phyloP scores from a whole-genome alignment of 2,329 filamentous ascomycete genomes.

The Cytospora schulzeri region DNA sequence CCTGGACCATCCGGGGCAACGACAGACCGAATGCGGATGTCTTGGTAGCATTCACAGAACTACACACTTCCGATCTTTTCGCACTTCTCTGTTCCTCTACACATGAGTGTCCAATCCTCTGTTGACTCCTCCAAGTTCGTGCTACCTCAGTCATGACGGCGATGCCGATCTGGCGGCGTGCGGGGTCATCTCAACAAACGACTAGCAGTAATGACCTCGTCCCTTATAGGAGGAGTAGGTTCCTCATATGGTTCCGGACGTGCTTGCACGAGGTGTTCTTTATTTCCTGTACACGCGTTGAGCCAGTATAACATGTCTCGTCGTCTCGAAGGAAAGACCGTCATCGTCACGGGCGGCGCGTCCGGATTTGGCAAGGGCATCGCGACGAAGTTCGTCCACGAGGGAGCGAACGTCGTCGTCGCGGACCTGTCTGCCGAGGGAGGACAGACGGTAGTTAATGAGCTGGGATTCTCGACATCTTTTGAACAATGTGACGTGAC shows the following conservation, averaged over 20 bases:
- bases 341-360: slow-evolving; percentile 58
- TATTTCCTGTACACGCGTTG: no score
- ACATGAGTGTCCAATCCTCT: neutral
- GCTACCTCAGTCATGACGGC: neutral
- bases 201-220: neutral
- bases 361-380: slow-evolving; percentile 61
- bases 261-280: no score
- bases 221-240: neutral
- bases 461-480: slow-evolving; percentile 47
- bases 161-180: neutral
- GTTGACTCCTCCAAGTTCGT: neutral
- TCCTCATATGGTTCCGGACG: no score
- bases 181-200: neutral
- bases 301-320: slow-evolving; percentile 18
- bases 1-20: no score
- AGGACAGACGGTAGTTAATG: slow-evolving; percentile 45
- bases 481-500: slow-evolving; percentile 50
- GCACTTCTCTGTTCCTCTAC: neutral
- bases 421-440: slow-evolving; percentile 24
- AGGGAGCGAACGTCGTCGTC: neutral
- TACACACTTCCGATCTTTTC: neutral
- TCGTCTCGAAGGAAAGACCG: slow-evolving; percentile 55
- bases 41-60: neutral
- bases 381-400: slow-evolving; percentile 39
- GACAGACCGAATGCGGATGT: no score